A percentile compares a stretch with the other conserved stretches of the same genome.
Conservation (phyloP, 805 yeast genomes). For the Saccharomycopsis javanensis region DNA sequence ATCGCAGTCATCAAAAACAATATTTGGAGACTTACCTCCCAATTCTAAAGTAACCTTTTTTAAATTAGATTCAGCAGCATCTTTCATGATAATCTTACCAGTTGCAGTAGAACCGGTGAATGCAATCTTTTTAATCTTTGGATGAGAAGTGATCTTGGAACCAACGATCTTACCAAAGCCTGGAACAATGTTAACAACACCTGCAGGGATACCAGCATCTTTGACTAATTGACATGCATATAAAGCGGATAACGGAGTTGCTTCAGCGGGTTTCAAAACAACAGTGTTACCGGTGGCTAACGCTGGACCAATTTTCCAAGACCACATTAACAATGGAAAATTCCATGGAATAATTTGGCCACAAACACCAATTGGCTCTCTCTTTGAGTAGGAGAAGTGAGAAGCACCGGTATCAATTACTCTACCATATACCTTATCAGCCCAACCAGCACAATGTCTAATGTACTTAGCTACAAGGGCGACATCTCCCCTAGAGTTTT, state of each 20-base stretch:
- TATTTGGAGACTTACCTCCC: conserved; percentile 94
- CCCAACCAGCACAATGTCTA: conserved; percentile 84
- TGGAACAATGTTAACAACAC: conserved; percentile 79
- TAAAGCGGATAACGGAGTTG: conserved; percentile 84
- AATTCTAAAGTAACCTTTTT: conserved; percentile 90
- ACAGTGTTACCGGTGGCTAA: conserved; percentile 83
- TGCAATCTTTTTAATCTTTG: conserved; percentile 78
- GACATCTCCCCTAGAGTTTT: conserved; percentile 66
- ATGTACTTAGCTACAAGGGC: conserved; percentile 56
- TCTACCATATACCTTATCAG: conserved; percentile 77
- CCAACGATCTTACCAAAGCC: conserved; percentile 87
- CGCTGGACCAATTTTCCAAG: conserved; percentile 94
- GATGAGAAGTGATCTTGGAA: conserved; percentile 67
- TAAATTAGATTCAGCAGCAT: conserved; percentile 70
- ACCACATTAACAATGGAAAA: conserved; percentile 87
- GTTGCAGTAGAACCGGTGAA: conserved; percentile 94
- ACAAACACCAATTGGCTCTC: conserved; percentile 91
- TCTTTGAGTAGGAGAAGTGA: conserved; percentile 69
- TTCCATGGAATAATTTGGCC: conserved; percentile 98
- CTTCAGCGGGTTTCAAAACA: conserved; percentile 84
- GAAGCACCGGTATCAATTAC: conserved; percentile 63
- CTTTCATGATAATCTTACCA: conserved; percentile 74
- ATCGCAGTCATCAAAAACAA: conserved; percentile 80
- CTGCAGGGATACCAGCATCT: conserved; percentile 86
- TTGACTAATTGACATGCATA: conserved; percentile 57